Evolutionary conservation across 345 rosid species (phyloP), one percentile per base, ranked within the genome.

Genomic region (Raphanus raphanistrum): DNA sequence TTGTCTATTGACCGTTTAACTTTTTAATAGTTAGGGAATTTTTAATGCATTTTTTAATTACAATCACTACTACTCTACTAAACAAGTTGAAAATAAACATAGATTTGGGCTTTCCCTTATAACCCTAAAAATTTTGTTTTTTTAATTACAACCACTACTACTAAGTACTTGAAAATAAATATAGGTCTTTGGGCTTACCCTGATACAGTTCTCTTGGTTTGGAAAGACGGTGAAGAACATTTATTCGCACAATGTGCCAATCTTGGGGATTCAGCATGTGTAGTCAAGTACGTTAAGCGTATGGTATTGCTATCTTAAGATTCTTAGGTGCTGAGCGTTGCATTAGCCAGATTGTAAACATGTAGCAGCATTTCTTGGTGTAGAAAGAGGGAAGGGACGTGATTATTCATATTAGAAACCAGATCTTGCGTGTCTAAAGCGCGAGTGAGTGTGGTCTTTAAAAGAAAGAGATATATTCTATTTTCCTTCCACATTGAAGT

Each of bases 231-330:
- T 58, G 82, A 81, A 65, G 84, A 75, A 74, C 83, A 76, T 48
- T 81, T 91, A 77, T 88, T 86, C 81, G 92, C 85, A 15, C 99
- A 91, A 55, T 96, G 99, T 85, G 97, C 97, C 38, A 96, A 96
- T 74, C 83, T 93, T 74, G 99, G 99, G 64, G 99, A 93, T 81
- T 93, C 99, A 58, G 93, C 92, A 66, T 96, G 98, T 79, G 71
- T 90, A 60, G 77, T 93, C 69, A 84, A 86, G 99, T 91, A 95
- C 10, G 97, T 73, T 64, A 63, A 80, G 62, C 15, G 28, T 17
- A 52, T 84, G 7, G 52, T 41, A 11, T 66, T 70, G 55, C 73
- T 65, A 15, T 69, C 55, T n/a, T 63, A 43, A 69, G 63, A 74
- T 64, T 57, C 71, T 36, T 74, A 63, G 76, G 70, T 73, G 33